A percentile compares a stretch with the other conserved stretches of the same genome.
phyloP scores from a whole-genome alignment of 257 asterid species.

The Solanum lycopersicoides region DNA sequence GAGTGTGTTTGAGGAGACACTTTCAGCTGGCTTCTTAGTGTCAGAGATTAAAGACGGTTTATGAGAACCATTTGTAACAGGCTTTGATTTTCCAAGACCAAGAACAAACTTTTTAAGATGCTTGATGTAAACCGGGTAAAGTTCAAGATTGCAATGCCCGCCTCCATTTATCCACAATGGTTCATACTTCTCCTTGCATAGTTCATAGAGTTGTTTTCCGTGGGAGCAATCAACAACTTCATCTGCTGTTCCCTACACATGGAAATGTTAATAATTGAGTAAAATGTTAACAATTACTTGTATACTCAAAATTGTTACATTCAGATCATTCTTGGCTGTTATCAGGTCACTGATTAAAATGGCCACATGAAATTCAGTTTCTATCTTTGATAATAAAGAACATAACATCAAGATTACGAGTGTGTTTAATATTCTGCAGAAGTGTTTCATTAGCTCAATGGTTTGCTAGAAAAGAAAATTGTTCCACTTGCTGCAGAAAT shows the following conservation, averaged over 20 bases:
- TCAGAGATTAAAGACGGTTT: no score
- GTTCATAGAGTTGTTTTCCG: conserved; percentile 86
- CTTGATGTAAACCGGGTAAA: conserved; percentile 79
- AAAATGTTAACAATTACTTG: background rate
- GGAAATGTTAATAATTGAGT: background rate
- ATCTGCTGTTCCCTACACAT: conserved; percentile 75
- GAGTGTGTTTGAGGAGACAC: conserved; percentile 26
- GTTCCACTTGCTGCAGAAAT: background rate
- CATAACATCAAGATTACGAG: background rate
- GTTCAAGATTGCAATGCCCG: conserved; percentile 96
- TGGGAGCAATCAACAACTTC: conserved; percentile 92
- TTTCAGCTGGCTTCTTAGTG: conserved; percentile 33
- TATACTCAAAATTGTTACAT: conserved; percentile 5
- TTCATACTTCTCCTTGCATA: conserved; percentile 74
- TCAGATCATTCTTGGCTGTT: background rate
- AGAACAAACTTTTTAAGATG: conserved; percentile 71
- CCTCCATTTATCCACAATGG: conserved; percentile 92
- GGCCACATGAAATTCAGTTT: background rate
- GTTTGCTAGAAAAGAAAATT: background rate
- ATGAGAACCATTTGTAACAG: conserved; percentile 34
- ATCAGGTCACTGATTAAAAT: no score
- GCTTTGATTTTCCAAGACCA: conserved; percentile 64
- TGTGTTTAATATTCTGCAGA: background rate
- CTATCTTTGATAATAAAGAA: background rate
- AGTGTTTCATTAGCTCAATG: no score